Percentiles rank a stretch among this genome's conserved stretches.
These are phyloP conservation scores for Aspergillus sp. DNA, from an alignment of 2,329 filamentous ascomycete species.

Conservation along the genomic window DNA sequence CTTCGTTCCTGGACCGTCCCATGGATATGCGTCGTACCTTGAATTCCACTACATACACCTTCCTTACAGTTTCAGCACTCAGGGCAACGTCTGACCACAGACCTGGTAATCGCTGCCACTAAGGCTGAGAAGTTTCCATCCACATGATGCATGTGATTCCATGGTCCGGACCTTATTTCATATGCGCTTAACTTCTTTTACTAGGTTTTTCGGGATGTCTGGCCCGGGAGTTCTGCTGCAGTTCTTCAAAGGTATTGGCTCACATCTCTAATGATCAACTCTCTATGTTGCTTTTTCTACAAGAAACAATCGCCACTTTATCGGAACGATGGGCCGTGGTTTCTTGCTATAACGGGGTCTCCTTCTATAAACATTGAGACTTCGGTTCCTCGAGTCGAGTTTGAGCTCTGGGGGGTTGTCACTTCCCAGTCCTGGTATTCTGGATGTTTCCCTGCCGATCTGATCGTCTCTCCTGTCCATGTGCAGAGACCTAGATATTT, in stretches of 20 bases:
- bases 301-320: background rate
- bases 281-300: background rate
- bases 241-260: background rate
- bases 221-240: background rate
- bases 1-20: background rate
- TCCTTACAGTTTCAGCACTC: background rate
- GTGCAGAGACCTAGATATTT: too few relatives aligned
- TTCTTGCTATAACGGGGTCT: too few relatives aligned
- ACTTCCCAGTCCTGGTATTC: too few relatives aligned
- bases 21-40: background rate
- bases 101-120: background rate
- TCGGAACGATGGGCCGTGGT: too few relatives aligned
- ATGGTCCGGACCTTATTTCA: background rate
- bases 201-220: background rate
- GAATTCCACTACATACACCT: background rate
- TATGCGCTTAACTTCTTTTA: background rate
- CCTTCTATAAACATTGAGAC: too few relatives aligned
- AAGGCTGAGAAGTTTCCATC: background rate
- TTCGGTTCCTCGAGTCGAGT: too few relatives aligned
- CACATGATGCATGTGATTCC: background rate
- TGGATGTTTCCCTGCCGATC: too few relatives aligned
- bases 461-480: too few relatives aligned
- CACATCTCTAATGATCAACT: background rate
- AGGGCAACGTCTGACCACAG: background rate
- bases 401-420: too few relatives aligned